Percentiles rank a stretch among this genome's conserved stretches.
These are phyloP conservation scores for Marasmius sp. DNA, from an alignment of 1,284 basidiomycete genomes.

Conservation along the genomic window DNA sequence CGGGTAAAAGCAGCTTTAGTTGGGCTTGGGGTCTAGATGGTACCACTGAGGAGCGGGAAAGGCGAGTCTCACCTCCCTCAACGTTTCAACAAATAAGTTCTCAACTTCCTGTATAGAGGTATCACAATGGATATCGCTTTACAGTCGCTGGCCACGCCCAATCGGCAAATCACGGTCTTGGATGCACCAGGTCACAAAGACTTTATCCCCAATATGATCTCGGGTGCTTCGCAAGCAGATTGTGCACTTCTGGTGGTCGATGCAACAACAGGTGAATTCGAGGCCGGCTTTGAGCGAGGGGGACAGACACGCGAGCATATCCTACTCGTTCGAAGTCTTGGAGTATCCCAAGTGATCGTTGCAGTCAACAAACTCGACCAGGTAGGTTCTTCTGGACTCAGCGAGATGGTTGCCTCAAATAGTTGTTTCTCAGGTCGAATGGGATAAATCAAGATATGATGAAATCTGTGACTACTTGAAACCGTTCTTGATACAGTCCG, in stretches of 20 bases:
- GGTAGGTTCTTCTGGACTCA: constrained; percentile 37
- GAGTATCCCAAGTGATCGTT: constrained; percentile 91
- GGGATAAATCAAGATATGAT: constrained; percentile 82
- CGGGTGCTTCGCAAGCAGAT: constrained; percentile 95
- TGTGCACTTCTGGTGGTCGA: constrained; percentile 96
- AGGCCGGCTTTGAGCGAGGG: constrained; percentile 91
- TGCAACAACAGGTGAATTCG: constrained; percentile 89
- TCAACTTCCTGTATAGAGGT: constrained; percentile 54
- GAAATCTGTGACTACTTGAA: constrained; percentile 77
- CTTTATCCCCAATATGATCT: constrained; percentile 99
- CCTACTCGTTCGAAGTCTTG: constrained; percentile 88
- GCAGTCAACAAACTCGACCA: constrained; percentile 96
- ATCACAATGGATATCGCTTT: constrained; percentile 98
- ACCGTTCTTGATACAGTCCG: constrained; percentile 86
- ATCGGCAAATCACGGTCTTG: constrained; percentile 85
- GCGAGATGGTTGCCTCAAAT: neutral
- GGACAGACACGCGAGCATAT: constrained; percentile 98
- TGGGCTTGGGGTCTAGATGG: constrained; percentile 99
- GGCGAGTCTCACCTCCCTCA: constrained; percentile 48
- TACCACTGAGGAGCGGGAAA: constrained; percentile 88
- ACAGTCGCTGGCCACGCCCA: constrained; percentile 77
- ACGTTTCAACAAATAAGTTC: constrained; percentile 7
- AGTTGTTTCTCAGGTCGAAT: constrained; percentile 63
- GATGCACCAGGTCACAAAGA: constrained; percentile 98
- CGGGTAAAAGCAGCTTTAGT: constrained; percentile 93